Percentiles rank a stretch among this genome's conserved stretches.
Evolutionary conservation across 108 stramenopile genomes (phyloP).

Genomic region (Nannochloropsis granulata): DNA sequence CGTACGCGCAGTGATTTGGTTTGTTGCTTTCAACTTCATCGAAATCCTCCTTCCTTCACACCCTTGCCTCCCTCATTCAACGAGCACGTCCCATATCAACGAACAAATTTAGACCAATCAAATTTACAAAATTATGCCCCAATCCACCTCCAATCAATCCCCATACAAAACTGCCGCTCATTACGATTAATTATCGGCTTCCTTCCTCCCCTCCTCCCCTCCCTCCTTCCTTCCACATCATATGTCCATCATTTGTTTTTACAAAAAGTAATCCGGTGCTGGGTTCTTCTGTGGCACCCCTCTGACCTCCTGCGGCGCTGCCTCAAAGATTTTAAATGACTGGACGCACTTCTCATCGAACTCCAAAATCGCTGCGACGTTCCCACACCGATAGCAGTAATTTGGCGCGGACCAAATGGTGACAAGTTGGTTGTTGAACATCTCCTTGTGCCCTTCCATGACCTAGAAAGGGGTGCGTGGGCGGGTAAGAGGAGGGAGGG

Average conservation of each 20-base stretch:
- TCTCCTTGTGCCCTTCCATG: constrained; percentile 90
- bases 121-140: no score
- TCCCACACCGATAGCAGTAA: constrained; percentile 92
- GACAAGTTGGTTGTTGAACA: constrained; percentile 85
- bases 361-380: constrained; percentile 90
- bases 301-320: constrained; percentile 84
- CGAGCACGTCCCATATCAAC: no score
- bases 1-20: no score
- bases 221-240: no score
- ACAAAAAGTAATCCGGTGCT: constrained; percentile 92
- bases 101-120: no score
- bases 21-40: no score
- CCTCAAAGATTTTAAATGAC: constrained; percentile 82
- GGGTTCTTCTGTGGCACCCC: constrained; percentile 87
- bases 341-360: constrained; percentile 57
- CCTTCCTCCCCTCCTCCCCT: no score
- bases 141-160: no score
- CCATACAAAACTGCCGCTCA: no score
- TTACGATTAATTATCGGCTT: no score
- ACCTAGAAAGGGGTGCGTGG: constrained; percentile 45
- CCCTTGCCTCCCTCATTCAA: no score
- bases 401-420: constrained; percentile 99
- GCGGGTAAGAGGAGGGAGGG: background rate
- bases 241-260: constrained; percentile 1
- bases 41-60: no score